Conservation (phyloP, 2,329 filamentous ascomycete species). For the Biscogniauxia mediterranea region DNA sequence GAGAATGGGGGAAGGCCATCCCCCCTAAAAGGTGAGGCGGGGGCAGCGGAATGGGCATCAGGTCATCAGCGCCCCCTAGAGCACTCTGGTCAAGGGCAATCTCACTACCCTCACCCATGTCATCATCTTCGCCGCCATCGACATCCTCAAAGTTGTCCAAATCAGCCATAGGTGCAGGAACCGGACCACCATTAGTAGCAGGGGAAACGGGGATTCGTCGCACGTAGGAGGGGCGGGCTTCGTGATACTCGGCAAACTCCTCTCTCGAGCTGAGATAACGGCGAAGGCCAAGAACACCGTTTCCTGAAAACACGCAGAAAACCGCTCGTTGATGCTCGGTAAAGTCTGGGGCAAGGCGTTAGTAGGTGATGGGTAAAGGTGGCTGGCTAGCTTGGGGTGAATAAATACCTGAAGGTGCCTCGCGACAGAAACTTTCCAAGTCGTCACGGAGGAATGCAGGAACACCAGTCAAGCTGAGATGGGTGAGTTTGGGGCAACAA, state of each 20-base stretch:
- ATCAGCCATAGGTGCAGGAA: conserved; percentile 15
- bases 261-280: conserved; percentile 67
- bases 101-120: conserved; percentile 36
- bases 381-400: background rate
- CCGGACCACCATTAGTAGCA: conserved; percentile 10
- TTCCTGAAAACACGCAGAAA: conserved; percentile 95
- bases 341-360: conserved; percentile 63
- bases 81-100: conserved; percentile 28
- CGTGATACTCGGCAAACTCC: conserved; percentile 42
- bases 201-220: conserved; percentile 14
- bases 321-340: conserved; percentile 92
- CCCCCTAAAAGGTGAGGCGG: conserved; percentile 12
- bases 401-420: conserved; percentile 68
- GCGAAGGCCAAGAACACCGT: conserved; percentile 75
- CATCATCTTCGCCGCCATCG: conserved; percentile 33
- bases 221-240: conserved; percentile 9
- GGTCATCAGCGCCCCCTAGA: conserved; percentile 8
- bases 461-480: conserved; percentile 91
- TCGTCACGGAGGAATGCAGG: conserved; percentile 85
- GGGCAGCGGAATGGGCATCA: conserved; percentile 23
- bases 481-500: conserved; percentile 86
- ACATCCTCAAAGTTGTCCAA: conserved; percentile 31
- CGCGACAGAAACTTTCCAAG: conserved; percentile 79
- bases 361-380: conserved; percentile 17
- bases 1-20: conserved; percentile 1